These are phyloP conservation scores for Hypericum perforatum DNA, from an alignment of 345 rosid genomes.

Conservation along the genomic window DNA sequence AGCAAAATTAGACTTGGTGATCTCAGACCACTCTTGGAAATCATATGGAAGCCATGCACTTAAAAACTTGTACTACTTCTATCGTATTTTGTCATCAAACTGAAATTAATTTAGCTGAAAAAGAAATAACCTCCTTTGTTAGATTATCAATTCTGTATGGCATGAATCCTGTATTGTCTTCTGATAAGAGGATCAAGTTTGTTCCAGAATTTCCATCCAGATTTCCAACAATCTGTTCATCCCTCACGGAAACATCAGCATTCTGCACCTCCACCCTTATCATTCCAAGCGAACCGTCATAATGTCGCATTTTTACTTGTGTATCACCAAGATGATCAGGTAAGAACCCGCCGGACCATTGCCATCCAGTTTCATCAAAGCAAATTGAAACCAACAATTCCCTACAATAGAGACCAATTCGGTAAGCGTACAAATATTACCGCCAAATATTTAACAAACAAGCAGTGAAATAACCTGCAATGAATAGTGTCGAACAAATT, in stretches of 20 bases:
- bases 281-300: constrained; percentile 56
- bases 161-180: constrained; percentile 86
- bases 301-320: constrained; percentile 81
- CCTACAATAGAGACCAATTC: constrained; percentile 31
- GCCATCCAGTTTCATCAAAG: constrained; percentile 90
- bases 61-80: too few species aligned
- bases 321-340: constrained; percentile 94
- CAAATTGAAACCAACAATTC: constrained; percentile 71
- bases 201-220: constrained; percentile 76
- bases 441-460: neutral
- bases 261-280: constrained; percentile 90
- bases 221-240: constrained; percentile 65
- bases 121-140: constrained; percentile 76
- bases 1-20: too few species aligned
- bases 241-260: constrained; percentile 62
- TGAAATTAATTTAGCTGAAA: too few species aligned
- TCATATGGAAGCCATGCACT: too few species aligned
- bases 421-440: neutral
- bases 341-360: constrained; percentile 95
- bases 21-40: too few species aligned
- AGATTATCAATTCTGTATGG: constrained; percentile 96
- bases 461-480: neutral
- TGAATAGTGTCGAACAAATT: neutral
- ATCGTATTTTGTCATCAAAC: too few species aligned
- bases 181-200: constrained; percentile 76